Conservation (phyloP, 2,329 filamentous ascomycete species). For the Talaromyces islandicus region DNA sequence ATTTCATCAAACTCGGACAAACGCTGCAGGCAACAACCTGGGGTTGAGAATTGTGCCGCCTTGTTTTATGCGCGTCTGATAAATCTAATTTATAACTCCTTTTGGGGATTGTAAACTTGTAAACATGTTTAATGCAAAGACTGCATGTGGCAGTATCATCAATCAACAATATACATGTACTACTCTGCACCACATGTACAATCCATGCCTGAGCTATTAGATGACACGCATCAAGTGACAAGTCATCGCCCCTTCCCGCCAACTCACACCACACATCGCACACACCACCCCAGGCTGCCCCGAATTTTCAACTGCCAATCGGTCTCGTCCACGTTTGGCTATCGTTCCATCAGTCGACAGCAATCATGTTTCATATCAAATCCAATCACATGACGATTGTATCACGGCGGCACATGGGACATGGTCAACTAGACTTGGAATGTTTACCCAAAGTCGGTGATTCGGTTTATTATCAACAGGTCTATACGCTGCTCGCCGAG, state of each 20-base stretch:
- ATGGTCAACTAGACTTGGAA: not conserved
- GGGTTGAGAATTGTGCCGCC: not conserved
- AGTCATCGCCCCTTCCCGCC: not conserved
- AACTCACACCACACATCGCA: not conserved
- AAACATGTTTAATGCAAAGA: not conserved
- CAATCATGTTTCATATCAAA: not conserved
- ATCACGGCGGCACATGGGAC: not conserved
- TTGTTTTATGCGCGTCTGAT: not conserved
- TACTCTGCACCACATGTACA: not conserved
- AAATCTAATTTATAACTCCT: not conserved
- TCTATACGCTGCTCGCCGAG: not conserved
- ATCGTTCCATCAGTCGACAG: not conserved
- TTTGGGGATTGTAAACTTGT: not conserved
- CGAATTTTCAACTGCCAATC: conserved; percentile 3
- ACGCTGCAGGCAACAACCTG: not conserved
- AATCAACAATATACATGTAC: too few relatives aligned
- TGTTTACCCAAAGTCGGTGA: not conserved
- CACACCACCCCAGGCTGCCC: not conserved
- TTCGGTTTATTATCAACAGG: not conserved
- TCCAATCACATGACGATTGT: not conserved
- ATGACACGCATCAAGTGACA: not conserved
- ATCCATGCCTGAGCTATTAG: not conserved
- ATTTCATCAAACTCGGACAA: not conserved
- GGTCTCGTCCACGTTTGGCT: conserved; percentile 5
- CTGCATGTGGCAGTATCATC: not conserved